phyloP scores from a whole-genome alignment of 2,329 filamentous ascomycete species.

The Neopestalotiopsis rosae region DNA sequence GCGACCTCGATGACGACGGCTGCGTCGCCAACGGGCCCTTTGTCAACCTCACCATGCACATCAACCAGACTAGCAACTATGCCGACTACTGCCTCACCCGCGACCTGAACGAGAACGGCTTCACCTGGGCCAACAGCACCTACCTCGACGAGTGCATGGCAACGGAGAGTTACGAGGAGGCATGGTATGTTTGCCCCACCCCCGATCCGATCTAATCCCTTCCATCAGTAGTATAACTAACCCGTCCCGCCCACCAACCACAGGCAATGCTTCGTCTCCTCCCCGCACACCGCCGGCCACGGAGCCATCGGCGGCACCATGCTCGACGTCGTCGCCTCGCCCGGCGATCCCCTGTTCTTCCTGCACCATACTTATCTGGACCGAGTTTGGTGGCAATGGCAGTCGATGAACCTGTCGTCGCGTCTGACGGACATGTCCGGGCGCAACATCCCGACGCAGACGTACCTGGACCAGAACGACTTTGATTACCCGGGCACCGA shows the following conservation, averaged over 20 bases:
- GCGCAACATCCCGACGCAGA: conserved; percentile 13
- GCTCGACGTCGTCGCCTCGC: conserved; percentile 23
- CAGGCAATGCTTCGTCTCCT: conserved; percentile 12
- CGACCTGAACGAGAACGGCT: conserved; percentile 3
- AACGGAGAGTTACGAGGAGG: conserved; percentile 15
- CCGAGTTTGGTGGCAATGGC: conserved; percentile 37
- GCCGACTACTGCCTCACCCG: conserved; percentile 15
- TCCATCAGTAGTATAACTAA: too few relatives aligned
- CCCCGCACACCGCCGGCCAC: conserved; percentile 2
- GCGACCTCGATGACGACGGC: conserved; percentile 24
- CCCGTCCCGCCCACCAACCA: background rate
- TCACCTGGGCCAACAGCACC: conserved; percentile 7
- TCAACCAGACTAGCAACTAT: conserved; percentile 20
- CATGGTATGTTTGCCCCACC: conserved; percentile 15
- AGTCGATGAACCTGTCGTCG: conserved; percentile 26
- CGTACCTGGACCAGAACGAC: conserved; percentile 4
- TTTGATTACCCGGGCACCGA: conserved; percentile 13
- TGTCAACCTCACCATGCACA: conserved; percentile 7
- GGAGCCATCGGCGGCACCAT: conserved; percentile 9
- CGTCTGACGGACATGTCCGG: conserved; percentile 26
- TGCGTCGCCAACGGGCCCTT: conserved; percentile 14
- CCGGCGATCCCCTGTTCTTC: conserved; percentile 42
- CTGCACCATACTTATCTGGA: conserved; percentile 37
- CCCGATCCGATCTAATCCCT: background rate
- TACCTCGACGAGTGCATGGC: conserved; percentile 15